Conservation (phyloP, 176 grass and related monocot species). For the Eleusine indica region DNA sequence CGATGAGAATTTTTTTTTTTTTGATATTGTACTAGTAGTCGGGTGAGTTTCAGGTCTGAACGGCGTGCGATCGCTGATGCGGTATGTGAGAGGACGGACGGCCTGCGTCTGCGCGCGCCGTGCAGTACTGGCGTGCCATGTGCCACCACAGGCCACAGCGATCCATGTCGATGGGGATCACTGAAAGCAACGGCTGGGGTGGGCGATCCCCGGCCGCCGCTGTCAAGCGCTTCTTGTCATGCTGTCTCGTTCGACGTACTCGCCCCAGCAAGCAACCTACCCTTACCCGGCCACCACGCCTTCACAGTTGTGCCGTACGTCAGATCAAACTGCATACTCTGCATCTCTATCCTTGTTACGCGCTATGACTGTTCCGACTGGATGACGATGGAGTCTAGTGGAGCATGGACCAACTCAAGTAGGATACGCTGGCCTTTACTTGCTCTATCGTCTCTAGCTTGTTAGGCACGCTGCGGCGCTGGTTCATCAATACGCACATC, state of each 20-base stretch:
- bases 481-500: neutral
- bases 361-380: neutral
- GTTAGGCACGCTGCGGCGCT: conserved; percentile 10
- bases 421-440: neutral
- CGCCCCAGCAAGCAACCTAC: neutral
- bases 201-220: neutral
- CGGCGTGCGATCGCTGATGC: neutral
- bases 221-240: conserved; percentile 34
- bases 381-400: neutral
- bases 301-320: neutral
- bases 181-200: conserved; percentile 38
- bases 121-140: neutral
- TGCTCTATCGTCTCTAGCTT: neutral
- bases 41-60: neutral
- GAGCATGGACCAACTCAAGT: conserved; percentile 13
- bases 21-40: neutral
- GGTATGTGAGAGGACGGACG: neutral
- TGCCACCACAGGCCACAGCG: neutral
- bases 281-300: too few relatives aligned
- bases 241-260: conserved; percentile 34
- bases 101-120: neutral
- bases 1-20: neutral
- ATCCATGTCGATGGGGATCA: conserved; percentile 37
- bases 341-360: neutral
- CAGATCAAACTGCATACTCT: neutral